A percentile compares a stretch with the other conserved stretches of the same genome.
Conservation (phyloP, 306 rosid genomes). For the Quercus engelmannii region DNA sequence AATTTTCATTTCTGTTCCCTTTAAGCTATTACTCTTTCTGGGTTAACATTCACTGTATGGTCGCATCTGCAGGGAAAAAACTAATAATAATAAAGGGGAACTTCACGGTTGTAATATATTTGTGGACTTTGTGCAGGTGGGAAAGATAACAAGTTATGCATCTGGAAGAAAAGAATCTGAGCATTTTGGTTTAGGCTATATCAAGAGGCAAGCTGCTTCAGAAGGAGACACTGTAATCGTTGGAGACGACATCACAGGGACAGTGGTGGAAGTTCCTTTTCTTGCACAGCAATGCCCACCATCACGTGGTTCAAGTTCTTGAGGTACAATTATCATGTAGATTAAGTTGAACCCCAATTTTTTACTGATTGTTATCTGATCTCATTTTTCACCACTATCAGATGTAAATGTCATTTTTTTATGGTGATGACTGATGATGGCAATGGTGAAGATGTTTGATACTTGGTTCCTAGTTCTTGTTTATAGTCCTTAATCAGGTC, state of each 20-base stretch:
- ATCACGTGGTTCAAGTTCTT: slow-evolving; percentile 36
- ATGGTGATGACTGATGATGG: too few relatives aligned
- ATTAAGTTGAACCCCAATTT: background rate
- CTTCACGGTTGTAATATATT: slow-evolving; percentile 8
- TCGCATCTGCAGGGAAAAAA: background rate
- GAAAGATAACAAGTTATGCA: slow-evolving; percentile 77
- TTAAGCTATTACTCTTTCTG: background rate
- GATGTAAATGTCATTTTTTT: background rate
- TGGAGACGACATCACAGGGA: slow-evolving; percentile 63
- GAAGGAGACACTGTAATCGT: slow-evolving; percentile 59
- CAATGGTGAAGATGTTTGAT: too few relatives aligned
- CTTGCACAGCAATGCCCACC: slow-evolving; percentile 64
- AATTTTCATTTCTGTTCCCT: background rate
- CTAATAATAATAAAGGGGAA: background rate
- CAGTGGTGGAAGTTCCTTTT: slow-evolving; percentile 67
- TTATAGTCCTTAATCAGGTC: too few relatives aligned
- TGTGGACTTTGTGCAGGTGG: slow-evolving; percentile 53
- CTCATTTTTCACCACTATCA: slow-evolving; percentile 2
- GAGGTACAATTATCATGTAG: slow-evolving; percentile 1
- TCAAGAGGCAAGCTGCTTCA: slow-evolving; percentile 70
- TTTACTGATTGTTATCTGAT: background rate
- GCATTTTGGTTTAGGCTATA: slow-evolving; percentile 81
- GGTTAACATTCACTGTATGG: background rate
- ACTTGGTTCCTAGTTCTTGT: too few relatives aligned
- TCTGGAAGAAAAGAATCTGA: slow-evolving; percentile 64